A percentile compares a stretch with the other conserved stretches of the same genome.
phyloP scores from a whole-genome alignment of 257 asterid genomes.

The Przewalskia tangutica region DNA sequence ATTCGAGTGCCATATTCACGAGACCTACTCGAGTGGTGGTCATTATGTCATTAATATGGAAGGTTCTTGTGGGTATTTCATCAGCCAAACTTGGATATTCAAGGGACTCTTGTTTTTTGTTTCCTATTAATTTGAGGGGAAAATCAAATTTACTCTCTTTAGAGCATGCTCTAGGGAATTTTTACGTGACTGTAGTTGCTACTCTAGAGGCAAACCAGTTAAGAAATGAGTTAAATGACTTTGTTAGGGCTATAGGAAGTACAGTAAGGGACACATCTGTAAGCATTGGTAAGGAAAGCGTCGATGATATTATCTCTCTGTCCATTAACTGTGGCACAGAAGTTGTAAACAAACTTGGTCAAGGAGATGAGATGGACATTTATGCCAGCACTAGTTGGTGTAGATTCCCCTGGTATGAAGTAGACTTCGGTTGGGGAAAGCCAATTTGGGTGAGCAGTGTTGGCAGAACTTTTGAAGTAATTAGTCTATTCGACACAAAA shows the following conservation, averaged over 20 bases:
- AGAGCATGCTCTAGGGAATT: slow-evolving; percentile 7
- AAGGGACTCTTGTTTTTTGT: background rate
- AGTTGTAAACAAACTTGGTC: background rate
- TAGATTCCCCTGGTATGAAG: slow-evolving; percentile 1
- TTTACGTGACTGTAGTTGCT: background rate
- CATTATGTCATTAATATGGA: slow-evolving; percentile 12
- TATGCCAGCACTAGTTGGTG: slow-evolving; percentile 6
- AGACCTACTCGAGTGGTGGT: background rate
- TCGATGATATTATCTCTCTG: slow-evolving; percentile 7
- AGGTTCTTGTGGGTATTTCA: slow-evolving; percentile 1
- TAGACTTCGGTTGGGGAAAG: slow-evolving; percentile 25
- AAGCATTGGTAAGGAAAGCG: background rate
- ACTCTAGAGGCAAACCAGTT: background rate
- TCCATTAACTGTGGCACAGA: background rate
- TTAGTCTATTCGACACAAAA: slow-evolving; percentile 7
- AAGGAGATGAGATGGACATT: background rate
- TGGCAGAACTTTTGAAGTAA: background rate
- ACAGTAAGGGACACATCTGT: background rate
- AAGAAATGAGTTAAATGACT: background rate
- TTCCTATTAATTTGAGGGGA: slow-evolving; percentile 10
- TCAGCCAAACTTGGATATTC: background rate
- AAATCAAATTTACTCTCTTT: background rate
- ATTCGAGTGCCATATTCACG: background rate
- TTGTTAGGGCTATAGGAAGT: background rate
- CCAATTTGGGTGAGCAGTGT: slow-evolving; percentile 17